Evolutionary conservation across 2,329 filamentous ascomycete genomes (phyloP), one percentile per base, ranked within the genome.

Genomic region (Microdochium bolleyi): DNA sequence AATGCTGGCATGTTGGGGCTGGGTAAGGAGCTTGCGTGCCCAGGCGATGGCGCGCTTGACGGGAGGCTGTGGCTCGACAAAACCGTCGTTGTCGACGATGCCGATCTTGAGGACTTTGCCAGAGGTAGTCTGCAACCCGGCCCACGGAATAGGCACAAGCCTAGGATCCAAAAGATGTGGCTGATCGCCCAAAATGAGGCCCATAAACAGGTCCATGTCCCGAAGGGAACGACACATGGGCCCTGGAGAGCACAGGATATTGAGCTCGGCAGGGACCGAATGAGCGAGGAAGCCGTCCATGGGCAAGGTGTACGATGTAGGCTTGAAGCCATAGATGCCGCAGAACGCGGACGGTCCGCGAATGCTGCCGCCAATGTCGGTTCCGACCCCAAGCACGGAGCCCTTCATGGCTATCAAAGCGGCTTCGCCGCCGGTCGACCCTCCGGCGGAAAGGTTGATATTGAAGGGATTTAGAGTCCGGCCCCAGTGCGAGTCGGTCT

Each of bases 241-340:
- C 0, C 69, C 69, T 0, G 65, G 62, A 0, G 68, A 66, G 30
- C 57, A 60, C 1, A 67, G 53, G 1, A 73, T 56, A 13, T 67
- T 71, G 11, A 73, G 56, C 53, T 72, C 69, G 0, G 59, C 61
- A n/a, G 56, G 53, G 1, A 62, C 58, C 0, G 65, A 64, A 3
- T 49, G 53, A 0, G 58, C 55, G 0, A 63, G 51, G 27, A 64
- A 63, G 1, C 55, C 63, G 4, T 59, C 57, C 52, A 59, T 62
- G 0, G 66, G 67, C 0, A 69, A 60, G 0, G 52, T 54, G 14
- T 57, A 57, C 3, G 53, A 56, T 0, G 82, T 85, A 1, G 89
- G 75, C 68, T 96, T 95, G 54, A 96, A 76, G 2, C 90, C 90
- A 67, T 87, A 95, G 22, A 89, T 70, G 50, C 89, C 89, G 65